Evolutionary conservation across 2,329 filamentous ascomycete genomes (phyloP), one percentile per base, ranked within the genome.

Genomic region (Alternaria consortialis): DNA sequence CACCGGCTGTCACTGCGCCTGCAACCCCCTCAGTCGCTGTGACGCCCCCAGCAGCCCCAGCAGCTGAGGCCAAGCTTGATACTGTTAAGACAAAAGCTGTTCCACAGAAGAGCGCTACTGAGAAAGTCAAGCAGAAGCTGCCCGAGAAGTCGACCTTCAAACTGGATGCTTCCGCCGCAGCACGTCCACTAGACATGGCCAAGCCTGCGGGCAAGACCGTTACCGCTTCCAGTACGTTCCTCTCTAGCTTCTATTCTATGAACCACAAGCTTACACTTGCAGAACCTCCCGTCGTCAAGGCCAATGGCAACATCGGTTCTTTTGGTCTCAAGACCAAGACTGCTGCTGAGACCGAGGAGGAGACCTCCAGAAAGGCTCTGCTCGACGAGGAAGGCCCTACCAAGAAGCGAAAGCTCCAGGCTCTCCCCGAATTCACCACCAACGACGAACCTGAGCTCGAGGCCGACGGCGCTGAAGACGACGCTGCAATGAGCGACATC

Each of bases 341-440:
- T 50, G 92, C 93, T 54, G 90, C 92, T 53, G 93, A 91, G 72
- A 78, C 86, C 4, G 83, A 87, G 73, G 78, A 86, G 3, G 83
- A 87, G 4, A 83, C 87, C 20, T 93, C 92, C 74, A 90, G 90
- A 68, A 93, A 91, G 62, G 83, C 97, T n/a, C 89, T 94, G 69
- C 89, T 98, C 69, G 94, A 60, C 92, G 74, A 90, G 90, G 68
- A 93, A 91, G 62, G 83, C 97, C 23, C 89, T 93, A 69, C 89
- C 97, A 70, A 94, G 74, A 91, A 93, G 77, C 97, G 96, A 82
- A 77, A 70, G 48, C 87, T 99, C 67, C 93, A 93, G 75, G 95
- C 94, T 80, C 88, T 99, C 62, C 94, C 94, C 59, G 90, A 90
- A 67, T 87, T 90, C 73, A 86, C 86, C 67, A 80, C 80, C 62